Evolutionary conservation across 345 rosid species (phyloP).

Genomic region (Populus tremula): DNA sequence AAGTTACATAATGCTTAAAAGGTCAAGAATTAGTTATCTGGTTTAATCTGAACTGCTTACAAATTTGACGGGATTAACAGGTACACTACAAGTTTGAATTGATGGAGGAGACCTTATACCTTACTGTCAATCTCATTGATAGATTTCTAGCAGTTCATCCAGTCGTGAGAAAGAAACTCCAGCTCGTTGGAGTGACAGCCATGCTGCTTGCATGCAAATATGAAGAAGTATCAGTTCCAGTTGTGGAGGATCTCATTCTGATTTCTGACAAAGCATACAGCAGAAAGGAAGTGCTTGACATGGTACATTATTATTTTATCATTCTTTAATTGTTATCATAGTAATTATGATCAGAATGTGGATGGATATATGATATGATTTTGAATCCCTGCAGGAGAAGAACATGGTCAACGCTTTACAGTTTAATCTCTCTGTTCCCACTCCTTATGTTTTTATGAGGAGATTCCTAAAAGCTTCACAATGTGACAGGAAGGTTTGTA

Average conservation of each 20-base stretch:
- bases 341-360: background rate
- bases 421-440: constrained; percentile 76
- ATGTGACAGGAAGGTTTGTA: constrained; percentile 74
- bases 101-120: constrained; percentile 91
- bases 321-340: background rate
- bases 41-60: constrained; percentile 4
- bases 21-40: background rate
- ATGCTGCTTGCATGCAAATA: constrained; percentile 97
- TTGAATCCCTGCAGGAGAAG: constrained; percentile 64
- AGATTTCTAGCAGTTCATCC: constrained; percentile 72
- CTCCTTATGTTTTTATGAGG: constrained; percentile 90
- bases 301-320: constrained; percentile 42
- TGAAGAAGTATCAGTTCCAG: constrained; percentile 95
- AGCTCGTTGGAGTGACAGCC: constrained; percentile 90
- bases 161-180: constrained; percentile 83
- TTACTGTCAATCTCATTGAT: constrained; percentile 87
- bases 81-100: constrained; percentile 99
- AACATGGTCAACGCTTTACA: constrained; percentile 67
- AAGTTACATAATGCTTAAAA: background rate
- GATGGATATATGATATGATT: background rate
- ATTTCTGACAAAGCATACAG: constrained; percentile 89
- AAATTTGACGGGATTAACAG: constrained; percentile 32
- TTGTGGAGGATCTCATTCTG: constrained; percentile 85
- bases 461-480: constrained; percentile 87
- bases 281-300: constrained; percentile 82